These are phyloP conservation scores for Candida boleticola DNA, from an alignment of 805 yeast genomes.

Conservation along the genomic window DNA sequence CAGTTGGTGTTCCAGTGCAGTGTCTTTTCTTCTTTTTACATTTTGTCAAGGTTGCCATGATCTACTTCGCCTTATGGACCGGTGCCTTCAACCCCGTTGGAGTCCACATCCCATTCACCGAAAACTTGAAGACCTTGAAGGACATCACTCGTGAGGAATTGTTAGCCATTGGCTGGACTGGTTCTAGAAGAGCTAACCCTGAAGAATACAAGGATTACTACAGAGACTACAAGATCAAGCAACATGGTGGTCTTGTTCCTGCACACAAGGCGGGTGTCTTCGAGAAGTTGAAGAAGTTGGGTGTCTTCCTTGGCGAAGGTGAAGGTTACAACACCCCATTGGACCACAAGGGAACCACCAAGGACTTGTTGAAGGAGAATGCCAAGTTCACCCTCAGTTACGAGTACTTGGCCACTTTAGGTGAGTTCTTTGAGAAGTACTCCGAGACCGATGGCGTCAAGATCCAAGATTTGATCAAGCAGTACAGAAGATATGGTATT, in stretches of 20 bases:
- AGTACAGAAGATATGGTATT: conserved; percentile 68
- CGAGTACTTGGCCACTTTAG: conserved; percentile 52
- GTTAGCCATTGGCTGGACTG: conserved; percentile 88
- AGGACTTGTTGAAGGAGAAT: conserved; percentile 34
- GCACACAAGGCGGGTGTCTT: conserved; percentile 77
- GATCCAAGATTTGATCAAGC: conserved; percentile 47
- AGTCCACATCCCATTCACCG: conserved; percentile 1
- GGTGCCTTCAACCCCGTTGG: conserved; percentile 81
- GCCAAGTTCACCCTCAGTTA: conserved; percentile 53
- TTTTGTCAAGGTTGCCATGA: conserved; percentile 52
- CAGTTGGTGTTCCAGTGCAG: conserved; percentile 49
- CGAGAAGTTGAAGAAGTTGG: conserved; percentile 54
- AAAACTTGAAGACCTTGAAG: conserved; percentile 25
- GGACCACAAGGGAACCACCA: conserved; percentile 34
- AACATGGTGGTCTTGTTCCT: conserved; percentile 70
- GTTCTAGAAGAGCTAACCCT: conserved; percentile 69
- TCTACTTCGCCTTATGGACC: conserved; percentile 57
- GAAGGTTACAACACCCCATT: conserved; percentile 78
- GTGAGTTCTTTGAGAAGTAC: conserved; percentile 45
- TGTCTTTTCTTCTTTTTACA: conserved; percentile 72
- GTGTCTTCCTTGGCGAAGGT: conserved; percentile 63
- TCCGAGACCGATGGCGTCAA: conserved; percentile 39
- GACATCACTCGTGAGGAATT: conserved; percentile 54
- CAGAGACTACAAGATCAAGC: conserved; percentile 61
- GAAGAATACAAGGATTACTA: conserved; percentile 70